A percentile compares a stretch with the other conserved stretches of the same genome.
Evolutionary conservation across 352 stramenopile genomes (phyloP).

Genomic region (Phytopythium kandeliae): DNA sequence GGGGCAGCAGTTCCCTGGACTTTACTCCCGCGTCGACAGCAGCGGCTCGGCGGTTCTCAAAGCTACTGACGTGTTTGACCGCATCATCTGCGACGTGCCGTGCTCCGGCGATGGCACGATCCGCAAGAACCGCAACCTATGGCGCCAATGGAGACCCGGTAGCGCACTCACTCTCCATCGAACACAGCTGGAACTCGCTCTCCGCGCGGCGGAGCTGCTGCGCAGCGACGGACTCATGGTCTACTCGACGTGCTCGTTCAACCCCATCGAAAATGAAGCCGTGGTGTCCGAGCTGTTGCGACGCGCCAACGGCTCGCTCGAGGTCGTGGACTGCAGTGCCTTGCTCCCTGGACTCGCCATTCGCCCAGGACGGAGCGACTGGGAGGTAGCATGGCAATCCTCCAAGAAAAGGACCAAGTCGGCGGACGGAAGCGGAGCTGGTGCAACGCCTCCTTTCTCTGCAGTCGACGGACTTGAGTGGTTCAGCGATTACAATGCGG

Average conservation of each 20-base stretch:
- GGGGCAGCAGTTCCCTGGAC: constrained; percentile 91
- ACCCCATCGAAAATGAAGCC: constrained; percentile 98
- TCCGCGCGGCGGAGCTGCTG: constrained; percentile 87
- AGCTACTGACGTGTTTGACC: constrained; percentile 89
- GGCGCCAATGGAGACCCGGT: constrained; percentile 85
- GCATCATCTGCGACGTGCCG: constrained; percentile 97
- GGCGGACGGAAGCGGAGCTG: constrained; percentile 6
- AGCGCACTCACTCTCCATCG: constrained; percentile 88
- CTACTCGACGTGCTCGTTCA: constrained; percentile 97
- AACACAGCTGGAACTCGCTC: constrained; percentile 91
- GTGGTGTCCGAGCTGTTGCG: constrained; percentile 91
- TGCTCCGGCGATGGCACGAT: constrained; percentile 98
- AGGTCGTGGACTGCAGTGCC: constrained; percentile 78
- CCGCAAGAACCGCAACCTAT: constrained; percentile 94
- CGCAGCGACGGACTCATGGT: constrained; percentile 89
- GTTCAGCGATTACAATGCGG: constrained; percentile 49
- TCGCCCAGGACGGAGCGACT: constrained; percentile 45
- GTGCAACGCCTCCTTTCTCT: background rate
- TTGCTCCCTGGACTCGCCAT: constrained; percentile 43
- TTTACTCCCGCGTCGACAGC: constrained; percentile 39
- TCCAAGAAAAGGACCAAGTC: constrained; percentile 8
- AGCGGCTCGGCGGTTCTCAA: constrained; percentile 11
- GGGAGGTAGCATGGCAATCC: constrained; percentile 61
- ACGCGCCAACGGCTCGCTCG: constrained; percentile 72
- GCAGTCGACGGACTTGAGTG: constrained; percentile 22